Base-by-base conservation (phyloP, 441 rosid genomes). In the Populus hybrid region DNA sequence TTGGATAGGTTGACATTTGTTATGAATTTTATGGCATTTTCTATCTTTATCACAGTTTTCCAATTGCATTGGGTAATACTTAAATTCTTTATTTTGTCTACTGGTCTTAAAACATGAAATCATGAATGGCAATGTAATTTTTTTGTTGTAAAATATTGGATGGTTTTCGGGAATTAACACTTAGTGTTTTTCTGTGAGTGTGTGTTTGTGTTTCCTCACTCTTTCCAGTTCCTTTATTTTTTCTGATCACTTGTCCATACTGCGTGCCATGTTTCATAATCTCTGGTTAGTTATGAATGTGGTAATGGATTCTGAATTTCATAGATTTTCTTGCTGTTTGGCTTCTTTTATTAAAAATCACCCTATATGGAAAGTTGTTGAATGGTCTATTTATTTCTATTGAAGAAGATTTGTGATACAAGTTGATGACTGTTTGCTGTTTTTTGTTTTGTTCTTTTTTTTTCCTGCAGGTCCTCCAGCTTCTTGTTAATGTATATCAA, bases 401-500 rank as follows among this genome's bases (percentile, higher is more conserved):
- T 67, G 23, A 53, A 53, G 69, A 36, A 29, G 72, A 79, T 24
- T 6, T 36, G 33, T 42, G 20, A 6, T n/a, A 20, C 42, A 29
- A n/a, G 21, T 40, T 50, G 59, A 50, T 50, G 59, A 50, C 59
- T 1, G 7, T 50, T 50, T 50, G 59, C n/a, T 50, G n/a, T 50
- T 42, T 50, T 24, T 35, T 67, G 29, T 28, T 28, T 28, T 28
- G 29, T 28, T 28, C 29, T 40, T 4, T 16, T 33, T 21, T 68
- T 80, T 77, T 80, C 72, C 38, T 89, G 65, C 86, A 95, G 99
- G 98, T 96, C 85, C 95, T 94, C 77, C 87, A 76, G 67, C 97
- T 96, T 77, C 95, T 96, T 50, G 98, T 96, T 70, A 88, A 90
- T 76, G 97, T 96, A 38, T 94, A 90, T 83, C 95, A 91, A 80